phyloP scores from a whole-genome alignment of 2,329 filamentous ascomycete genomes.

The Cladorrhinum sp. region DNA sequence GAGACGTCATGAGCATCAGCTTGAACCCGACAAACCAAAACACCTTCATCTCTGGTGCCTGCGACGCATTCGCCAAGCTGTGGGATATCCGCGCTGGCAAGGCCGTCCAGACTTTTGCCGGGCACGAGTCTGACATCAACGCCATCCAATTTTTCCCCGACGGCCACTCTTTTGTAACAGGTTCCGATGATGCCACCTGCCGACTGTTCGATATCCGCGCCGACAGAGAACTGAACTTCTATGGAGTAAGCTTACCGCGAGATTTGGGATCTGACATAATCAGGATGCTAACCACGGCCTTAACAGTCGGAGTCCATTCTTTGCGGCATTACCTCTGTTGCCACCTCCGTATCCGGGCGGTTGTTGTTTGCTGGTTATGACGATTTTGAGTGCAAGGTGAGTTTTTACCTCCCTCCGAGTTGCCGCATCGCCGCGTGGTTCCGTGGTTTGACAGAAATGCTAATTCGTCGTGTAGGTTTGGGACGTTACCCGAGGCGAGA shows the following conservation, averaged over 20 bases:
- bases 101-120: conserved; percentile 97
- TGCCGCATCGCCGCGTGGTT: background rate
- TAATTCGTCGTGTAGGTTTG: conserved; percentile 66
- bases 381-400: conserved; percentile 99
- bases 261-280: background rate
- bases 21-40: conserved; percentile 99
- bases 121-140: conserved; percentile 98
- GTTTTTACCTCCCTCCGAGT: background rate
- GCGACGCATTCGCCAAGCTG: conserved; percentile 95
- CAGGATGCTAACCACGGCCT: background rate
- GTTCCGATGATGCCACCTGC: conserved; percentile 96
- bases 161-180: conserved; percentile 96
- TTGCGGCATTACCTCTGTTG: conserved; percentile 96
- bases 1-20: conserved; percentile 99
- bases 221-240: conserved; percentile 72
- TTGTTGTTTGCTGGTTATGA: conserved; percentile 96
- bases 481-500: conserved; percentile 95
- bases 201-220: conserved; percentile 96
- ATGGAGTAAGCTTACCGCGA: conserved; percentile 52
- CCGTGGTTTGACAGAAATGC: conserved; percentile 17
- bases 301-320: conserved; percentile 89
- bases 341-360: conserved; percentile 93
- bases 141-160: conserved; percentile 99
- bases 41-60: conserved; percentile 98
- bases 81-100: conserved; percentile 99